A percentile compares a stretch with the other conserved stretches of the same genome.
Evolutionary conservation across 1,284 basidiomycete species (phyloP).

Genomic region (Tremellales sp.): DNA sequence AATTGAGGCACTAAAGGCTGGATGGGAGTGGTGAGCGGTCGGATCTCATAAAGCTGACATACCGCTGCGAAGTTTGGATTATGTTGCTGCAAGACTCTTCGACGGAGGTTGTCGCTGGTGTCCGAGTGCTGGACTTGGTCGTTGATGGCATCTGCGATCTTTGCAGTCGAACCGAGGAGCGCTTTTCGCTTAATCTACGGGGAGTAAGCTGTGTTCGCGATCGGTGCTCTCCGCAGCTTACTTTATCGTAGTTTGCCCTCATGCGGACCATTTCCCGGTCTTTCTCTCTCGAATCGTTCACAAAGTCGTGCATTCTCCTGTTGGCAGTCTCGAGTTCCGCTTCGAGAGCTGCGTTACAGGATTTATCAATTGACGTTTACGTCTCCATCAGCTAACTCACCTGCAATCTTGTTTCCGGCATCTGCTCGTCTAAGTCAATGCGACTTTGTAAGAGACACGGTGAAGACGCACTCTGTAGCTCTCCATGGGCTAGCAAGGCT

Average conservation of each 20-base stretch:
- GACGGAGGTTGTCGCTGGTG: neutral
- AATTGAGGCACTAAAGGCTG: neutral
- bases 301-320: constrained; percentile 10
- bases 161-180: constrained; percentile 7
- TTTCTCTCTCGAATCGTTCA: constrained; percentile 16
- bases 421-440: constrained; percentile 2
- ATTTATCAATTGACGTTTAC: neutral
- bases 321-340: constrained; percentile 10
- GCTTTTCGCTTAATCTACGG: constrained; percentile 17
- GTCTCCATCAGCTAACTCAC: constrained; percentile 10
- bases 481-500: constrained; percentile 10
- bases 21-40: neutral
- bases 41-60: neutral
- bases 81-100: neutral
- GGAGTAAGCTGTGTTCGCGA: neutral
- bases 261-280: constrained; percentile 16
- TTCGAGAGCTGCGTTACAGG: constrained; percentile 8
- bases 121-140: constrained; percentile 8
- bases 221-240: neutral
- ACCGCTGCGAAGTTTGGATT: neutral
- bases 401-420: constrained; percentile 15
- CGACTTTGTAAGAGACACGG: neutral
- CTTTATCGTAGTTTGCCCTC: constrained; percentile 14
- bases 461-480: constrained; percentile 17
- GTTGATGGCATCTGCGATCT: constrained; percentile 7